Evolutionary conservation across 257 asterid genomes (phyloP), one percentile per base, ranked within the genome.

Genomic region (Przewalskia tangutica): DNA sequence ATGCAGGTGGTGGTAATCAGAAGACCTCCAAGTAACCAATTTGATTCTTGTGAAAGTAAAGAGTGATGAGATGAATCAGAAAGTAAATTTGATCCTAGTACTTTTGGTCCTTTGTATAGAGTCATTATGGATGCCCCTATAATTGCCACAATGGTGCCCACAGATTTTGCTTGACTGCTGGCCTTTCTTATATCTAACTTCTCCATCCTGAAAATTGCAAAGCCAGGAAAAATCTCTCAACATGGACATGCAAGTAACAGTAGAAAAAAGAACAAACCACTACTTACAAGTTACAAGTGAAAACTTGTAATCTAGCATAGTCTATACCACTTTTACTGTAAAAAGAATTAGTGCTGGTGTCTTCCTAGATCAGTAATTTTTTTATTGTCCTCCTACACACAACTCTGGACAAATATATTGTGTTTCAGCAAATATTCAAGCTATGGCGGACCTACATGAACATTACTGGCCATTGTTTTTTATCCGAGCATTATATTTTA

Each of bases 51-150:
- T 75, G 78, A 16, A 40, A 60, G 56, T 7, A 56, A 40, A 23
- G 65, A 71, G 50, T 55, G 87, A 8, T 60, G 56, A 9, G 83
- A 16, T 34, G 51, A 42, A 32, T 34, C 64, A 38, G 81, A 66
- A 65, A 56, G 51, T 1, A 79, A 46, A 32, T 14, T 12, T 50
- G 40, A 79, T 44, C 82, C 82, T 27, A 79, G 17, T 20, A 81
- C 2, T 11, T 20, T 58, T 2, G 88, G 88, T 27, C 88, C 89
- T 50, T 44, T 63, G 51, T 81, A 86, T 4, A 86, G 51, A 54
- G 86, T 84, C 81, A 81, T 78, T 18, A 86, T 27, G 42, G 84
- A 50, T 62, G 89, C 89, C 12, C 86, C 86, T 0, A 73, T 53
- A 17, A 86, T 70, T 9, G 86, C 68, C 18, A 86, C 59, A n/a